Percentiles rank a stretch among this genome's conserved stretches.
These are phyloP conservation scores for Phylloporus scabripes DNA, from an alignment of 768 basidiomycete genomes.

Conservation along the genomic window DNA sequence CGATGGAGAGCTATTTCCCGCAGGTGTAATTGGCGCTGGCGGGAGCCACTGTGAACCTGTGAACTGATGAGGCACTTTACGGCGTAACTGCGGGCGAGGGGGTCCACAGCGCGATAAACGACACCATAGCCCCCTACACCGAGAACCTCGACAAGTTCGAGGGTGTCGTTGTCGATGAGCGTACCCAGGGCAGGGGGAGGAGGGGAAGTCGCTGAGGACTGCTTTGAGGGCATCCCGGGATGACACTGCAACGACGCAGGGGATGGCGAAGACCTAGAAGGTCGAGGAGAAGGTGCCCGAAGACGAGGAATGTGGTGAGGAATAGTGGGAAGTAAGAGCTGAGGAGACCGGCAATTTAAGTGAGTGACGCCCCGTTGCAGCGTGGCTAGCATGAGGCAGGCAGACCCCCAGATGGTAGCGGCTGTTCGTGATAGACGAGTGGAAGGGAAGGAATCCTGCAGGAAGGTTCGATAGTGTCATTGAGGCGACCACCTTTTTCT, in stretches of 20 bases:
- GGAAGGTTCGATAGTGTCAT: slow-evolving; percentile 28
- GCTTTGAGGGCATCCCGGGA: slow-evolving; percentile 30
- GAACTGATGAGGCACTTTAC: slow-evolving; percentile 84
- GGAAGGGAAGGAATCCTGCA: slow-evolving; percentile 25
- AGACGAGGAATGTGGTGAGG: slow-evolving; percentile 17
- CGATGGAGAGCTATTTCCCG: slow-evolving; percentile 84
- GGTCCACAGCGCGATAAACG: slow-evolving; percentile 81
- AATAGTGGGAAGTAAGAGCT: slow-evolving; percentile 22
- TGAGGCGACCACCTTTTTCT: slow-evolving; percentile 22
- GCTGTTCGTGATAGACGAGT: slow-evolving; percentile 31
- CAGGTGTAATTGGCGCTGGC: slow-evolving; percentile 72
- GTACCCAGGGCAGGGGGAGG: slow-evolving; percentile 59
- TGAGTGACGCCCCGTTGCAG: slow-evolving; percentile 28
- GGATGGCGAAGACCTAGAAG: slow-evolving; percentile 18
- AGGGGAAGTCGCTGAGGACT: slow-evolving; percentile 36
- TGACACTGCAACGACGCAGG: slow-evolving; percentile 13
- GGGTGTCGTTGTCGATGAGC: slow-evolving; percentile 73
- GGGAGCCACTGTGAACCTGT: slow-evolving; percentile 36
- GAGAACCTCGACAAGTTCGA: slow-evolving; percentile 81
- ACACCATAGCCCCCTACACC: slow-evolving; percentile 95
- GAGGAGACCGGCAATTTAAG: slow-evolving; percentile 28
- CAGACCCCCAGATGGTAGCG: slow-evolving; percentile 27
- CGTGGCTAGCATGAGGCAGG: slow-evolving; percentile 35
- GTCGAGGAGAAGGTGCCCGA: slow-evolving; percentile 21
- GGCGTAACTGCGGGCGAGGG: slow-evolving; percentile 59